Conservation (phyloP, 1,139 yeast genomes). For the Hansenula sp. region DNA sequence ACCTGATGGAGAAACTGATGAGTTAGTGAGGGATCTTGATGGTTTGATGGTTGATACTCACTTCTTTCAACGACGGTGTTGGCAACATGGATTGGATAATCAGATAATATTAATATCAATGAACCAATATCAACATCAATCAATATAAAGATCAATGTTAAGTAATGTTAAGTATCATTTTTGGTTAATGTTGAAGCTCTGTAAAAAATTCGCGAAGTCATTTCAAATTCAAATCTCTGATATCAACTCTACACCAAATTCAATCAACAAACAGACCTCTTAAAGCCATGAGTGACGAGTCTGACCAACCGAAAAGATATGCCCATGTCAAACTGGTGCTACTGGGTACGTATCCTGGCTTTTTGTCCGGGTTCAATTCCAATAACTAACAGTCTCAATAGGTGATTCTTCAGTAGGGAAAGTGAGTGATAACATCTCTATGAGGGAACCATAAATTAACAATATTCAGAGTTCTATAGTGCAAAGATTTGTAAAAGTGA, state of each 20-base stretch:
- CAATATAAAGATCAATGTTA: too few relatives aligned
- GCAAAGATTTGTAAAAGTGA: slow-evolving; percentile 50
- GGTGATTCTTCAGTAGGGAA: slow-evolving; percentile 4
- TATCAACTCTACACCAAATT: background rate
- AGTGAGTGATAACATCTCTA: too few relatives aligned
- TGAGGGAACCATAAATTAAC: background rate
- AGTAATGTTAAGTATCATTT: too few relatives aligned
- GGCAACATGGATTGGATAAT: background rate
- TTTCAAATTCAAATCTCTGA: background rate
- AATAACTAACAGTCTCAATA: background rate
- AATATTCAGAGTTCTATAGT: slow-evolving; percentile 46
- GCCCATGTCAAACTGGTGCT: slow-evolving; percentile 7
- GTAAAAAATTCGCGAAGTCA: too few relatives aligned
- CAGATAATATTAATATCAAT: too few relatives aligned
- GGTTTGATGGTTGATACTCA: background rate
- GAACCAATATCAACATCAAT: too few relatives aligned
- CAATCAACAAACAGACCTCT: background rate
- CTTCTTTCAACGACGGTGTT: background rate
- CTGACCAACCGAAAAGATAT: background rate
- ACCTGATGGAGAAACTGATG: slow-evolving; percentile 10
- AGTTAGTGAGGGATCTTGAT: background rate
- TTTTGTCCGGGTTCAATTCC: too few relatives aligned
- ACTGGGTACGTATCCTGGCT: background rate
- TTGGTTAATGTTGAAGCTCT: too few relatives aligned
- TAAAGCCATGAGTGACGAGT: background rate